Conservation (phyloP, 2,329 filamentous ascomycete species). For the Berkeleyomyces basicola region DNA sequence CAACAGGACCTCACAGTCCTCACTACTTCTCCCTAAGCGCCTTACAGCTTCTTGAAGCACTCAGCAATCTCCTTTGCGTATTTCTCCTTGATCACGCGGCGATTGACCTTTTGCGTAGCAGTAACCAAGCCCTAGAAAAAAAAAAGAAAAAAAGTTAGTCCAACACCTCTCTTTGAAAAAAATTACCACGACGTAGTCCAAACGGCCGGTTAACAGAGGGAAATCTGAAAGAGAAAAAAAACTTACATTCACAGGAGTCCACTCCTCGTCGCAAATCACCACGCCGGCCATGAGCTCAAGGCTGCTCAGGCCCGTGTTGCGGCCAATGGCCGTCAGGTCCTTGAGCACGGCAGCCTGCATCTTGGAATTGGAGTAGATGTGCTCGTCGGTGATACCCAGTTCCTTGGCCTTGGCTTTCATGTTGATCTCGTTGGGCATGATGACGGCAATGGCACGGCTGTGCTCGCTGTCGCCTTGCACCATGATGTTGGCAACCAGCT, state of each 20-base stretch:
- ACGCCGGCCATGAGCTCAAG: conserved; percentile 65
- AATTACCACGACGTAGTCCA: not conserved
- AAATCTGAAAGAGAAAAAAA: not conserved
- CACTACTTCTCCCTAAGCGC: no score
- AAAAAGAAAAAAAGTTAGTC: conserved; percentile 15
- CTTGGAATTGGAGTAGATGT: conserved; percentile 51
- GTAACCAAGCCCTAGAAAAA: conserved; percentile 36
- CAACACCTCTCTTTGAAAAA: not conserved
- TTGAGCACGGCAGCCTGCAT: conserved; percentile 45
- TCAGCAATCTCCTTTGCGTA: conserved; percentile 36
- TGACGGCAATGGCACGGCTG: conserved; percentile 65
- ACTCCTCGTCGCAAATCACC: conserved; percentile 69
- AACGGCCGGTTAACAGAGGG: not conserved
- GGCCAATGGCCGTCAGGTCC: conserved; percentile 49
- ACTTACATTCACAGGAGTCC: conserved; percentile 72
- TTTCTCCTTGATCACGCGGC: conserved; percentile 31
- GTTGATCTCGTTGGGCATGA: conserved; percentile 50
- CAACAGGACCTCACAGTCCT: not conserved
- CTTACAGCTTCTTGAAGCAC: conserved; percentile 20
- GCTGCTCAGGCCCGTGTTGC: conserved; percentile 46
- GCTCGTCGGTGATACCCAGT: conserved; percentile 46
- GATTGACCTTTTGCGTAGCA: conserved; percentile 45
- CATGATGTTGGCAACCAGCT: conserved; percentile 74
- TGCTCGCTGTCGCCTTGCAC: conserved; percentile 63
- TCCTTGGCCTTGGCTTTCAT: conserved; percentile 42